Percentiles rank a stretch among this genome's conserved stretches.
phyloP scores from a whole-genome alignment of 495 filamentous ascomycete species.

The Talaromyces liani region DNA sequence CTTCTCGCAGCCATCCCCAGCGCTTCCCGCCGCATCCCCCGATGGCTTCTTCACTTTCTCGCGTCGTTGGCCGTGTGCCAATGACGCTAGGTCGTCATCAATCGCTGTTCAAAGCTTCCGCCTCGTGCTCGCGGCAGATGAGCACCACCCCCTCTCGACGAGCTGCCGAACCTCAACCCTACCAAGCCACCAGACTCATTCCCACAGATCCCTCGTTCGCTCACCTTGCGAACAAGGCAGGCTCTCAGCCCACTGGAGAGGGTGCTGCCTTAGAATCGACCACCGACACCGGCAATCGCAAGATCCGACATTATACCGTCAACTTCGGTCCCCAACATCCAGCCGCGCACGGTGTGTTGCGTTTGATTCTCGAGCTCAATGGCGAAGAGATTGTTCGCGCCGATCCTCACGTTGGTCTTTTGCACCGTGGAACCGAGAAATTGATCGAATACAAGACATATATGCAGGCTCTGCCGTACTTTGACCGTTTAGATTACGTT shows the following conservation, averaged over 20 bases:
- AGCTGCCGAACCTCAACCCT: conserved; percentile 47
- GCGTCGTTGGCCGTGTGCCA: conserved; percentile 54
- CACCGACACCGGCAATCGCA: conserved; percentile 56
- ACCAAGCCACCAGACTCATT: conserved; percentile 53
- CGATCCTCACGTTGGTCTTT: conserved; percentile 93
- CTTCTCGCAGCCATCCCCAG: conserved; percentile 23
- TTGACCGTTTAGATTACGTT: conserved; percentile 97
- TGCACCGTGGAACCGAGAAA: conserved; percentile 98
- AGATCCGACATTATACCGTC: conserved; percentile 98
- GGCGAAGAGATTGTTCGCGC: conserved; percentile 95
- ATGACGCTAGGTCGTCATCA: conserved; percentile 57
- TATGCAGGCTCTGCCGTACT: conserved; percentile 96
- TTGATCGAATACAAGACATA: conserved; percentile 99
- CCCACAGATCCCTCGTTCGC: conserved; percentile 52
- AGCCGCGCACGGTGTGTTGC: conserved; percentile 95
- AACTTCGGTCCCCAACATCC: conserved; percentile 99
- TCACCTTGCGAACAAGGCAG: conserved; percentile 40
- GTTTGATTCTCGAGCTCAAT: conserved; percentile 94
- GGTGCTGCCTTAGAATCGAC: conserved; percentile 40
- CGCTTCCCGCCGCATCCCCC: conserved; percentile 23
- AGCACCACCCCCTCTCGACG: conserved; percentile 58
- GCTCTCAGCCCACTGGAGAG: conserved; percentile 31
- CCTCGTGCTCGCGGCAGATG: conserved; percentile 52
- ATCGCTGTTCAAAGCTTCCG: conserved; percentile 33
- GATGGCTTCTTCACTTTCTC: conserved; percentile 62